Evolutionary conservation across 2,329 filamentous ascomycete genomes (phyloP), one percentile per base, ranked within the genome.

Genomic region (Aspergillus costaricaensis): DNA sequence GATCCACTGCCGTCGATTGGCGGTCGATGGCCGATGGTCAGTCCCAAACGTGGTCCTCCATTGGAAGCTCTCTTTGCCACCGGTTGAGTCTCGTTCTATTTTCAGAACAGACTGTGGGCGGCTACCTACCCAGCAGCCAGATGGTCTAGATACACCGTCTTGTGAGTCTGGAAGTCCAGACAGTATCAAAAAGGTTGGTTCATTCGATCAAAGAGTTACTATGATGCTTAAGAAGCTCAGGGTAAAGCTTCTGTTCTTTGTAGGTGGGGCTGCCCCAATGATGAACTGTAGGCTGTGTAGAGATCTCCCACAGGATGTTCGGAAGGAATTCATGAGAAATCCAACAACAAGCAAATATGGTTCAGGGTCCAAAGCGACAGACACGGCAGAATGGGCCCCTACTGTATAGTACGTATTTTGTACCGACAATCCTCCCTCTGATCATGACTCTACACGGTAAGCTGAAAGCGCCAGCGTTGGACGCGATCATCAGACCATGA

Each of bases 61-160:
- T 50, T 50, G 23, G 47, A 50, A 30, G n/a, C 25, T 30, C n/a
- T 30, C 53, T 55, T 58, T 58, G 57, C 57, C 57, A 58, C 57
- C 39, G 17, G 14, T 27, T 30, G 25, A 27, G 27, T 51, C 32
- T 30, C 41, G 48, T 60, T 44, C 58, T 60, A 60, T 61, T 61
- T 61, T 54, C 59, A 50, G 59, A 58, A 61, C 54, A 54, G 19
- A 41, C 21, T 41, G 19, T 38, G n/a, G 39, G 47, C 7, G 36
- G 30, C 32, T 36, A 36, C 32, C 4, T 36, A 36, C 12, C 12
- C 32, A 36, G 32, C 12, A 14, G 10, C 32, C 12, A 36, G 32
- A 14, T 15, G 32, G 32, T 36, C 32, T 36, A 36, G 32, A 36
- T 36, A 36, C 32, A 36, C 32, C 12, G 32, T 36, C 32, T 36